These are phyloP conservation scores for Herpotrichia juniperi DNA, from an alignment of 2,329 filamentous ascomycete species.

Conservation along the genomic window DNA sequence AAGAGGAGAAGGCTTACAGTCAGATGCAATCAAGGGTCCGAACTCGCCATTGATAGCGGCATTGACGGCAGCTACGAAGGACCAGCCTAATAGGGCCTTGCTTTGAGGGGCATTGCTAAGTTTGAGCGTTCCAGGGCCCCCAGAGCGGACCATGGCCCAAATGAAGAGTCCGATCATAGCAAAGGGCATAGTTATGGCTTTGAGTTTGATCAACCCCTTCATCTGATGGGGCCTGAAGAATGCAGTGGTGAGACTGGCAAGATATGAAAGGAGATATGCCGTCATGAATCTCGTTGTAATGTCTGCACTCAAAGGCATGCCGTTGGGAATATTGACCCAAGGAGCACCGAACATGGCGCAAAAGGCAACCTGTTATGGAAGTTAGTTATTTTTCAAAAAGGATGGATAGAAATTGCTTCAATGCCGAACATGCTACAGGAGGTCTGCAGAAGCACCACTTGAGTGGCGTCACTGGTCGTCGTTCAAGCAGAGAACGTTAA, in stretches of 20 bases:
- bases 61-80: background rate
- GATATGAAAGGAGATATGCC: background rate
- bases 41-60: slow-evolving; percentile 1
- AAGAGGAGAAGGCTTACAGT: background rate
- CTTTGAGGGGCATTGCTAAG: background rate
- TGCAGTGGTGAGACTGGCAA: background rate
- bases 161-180: background rate
- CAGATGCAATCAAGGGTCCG: background rate
- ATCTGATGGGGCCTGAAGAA: slow-evolving; percentile 3
- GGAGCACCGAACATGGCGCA: background rate
- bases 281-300: slow-evolving; percentile 1
- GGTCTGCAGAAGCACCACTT: no score
- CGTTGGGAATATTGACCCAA: background rate
- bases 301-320: background rate
- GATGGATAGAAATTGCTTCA: no score
- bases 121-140: background rate
- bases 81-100: background rate
- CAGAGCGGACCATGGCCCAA: background rate
- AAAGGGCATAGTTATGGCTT: slow-evolving; percentile 1
- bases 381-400: no score
- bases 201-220: background rate
- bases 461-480: no score
- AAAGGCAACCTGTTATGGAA: background rate
- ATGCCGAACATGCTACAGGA: no score
- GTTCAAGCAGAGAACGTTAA: no score